Conservation (phyloP, 257 asterid species). For the Pogostemon cablin region DNA sequence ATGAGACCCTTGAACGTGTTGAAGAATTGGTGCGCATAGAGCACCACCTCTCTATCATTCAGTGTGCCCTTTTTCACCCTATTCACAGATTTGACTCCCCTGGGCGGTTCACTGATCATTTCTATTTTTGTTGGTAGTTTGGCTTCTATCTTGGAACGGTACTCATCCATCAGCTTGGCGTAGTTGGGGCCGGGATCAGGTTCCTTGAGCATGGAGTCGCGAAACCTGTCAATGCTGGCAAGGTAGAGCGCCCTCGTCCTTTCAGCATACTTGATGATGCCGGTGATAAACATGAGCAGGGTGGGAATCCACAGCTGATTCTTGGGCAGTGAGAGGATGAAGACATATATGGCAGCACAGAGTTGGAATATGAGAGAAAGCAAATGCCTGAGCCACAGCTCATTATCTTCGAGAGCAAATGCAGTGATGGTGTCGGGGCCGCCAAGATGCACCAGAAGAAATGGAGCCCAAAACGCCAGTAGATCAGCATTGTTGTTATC, state of each 20-base stretch:
- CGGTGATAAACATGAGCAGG: constrained; percentile 39
- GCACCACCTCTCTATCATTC: constrained; percentile 31
- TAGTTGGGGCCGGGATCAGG: constrained; percentile 61
- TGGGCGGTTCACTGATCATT: constrained; percentile 35
- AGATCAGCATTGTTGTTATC: constrained; percentile 26
- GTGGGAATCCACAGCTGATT: constrained; percentile 49
- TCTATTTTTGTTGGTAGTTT: constrained; percentile 41
- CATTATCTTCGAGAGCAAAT: constrained; percentile 54
- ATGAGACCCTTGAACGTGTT: constrained; percentile 56
- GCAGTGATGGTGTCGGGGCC: constrained; percentile 66
- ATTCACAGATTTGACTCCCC: constrained; percentile 17
- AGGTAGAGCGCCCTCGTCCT: constrained; percentile 44
- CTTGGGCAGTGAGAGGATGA: constrained; percentile 39
- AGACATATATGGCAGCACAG: constrained; percentile 40
- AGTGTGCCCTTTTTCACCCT: constrained; percentile 33
- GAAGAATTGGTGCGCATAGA: constrained; percentile 43
- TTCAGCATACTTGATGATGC: constrained; percentile 52
- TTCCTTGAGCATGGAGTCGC: constrained; percentile 45
- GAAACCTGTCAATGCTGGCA: constrained; percentile 44
- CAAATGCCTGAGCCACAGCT: constrained; percentile 53
- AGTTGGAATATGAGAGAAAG: constrained; percentile 45
- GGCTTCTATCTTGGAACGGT: constrained; percentile 42
- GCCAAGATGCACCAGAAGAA: constrained; percentile 57
- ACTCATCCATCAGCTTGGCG: constrained; percentile 55
- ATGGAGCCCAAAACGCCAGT: constrained; percentile 56